phyloP scores from a whole-genome alignment of 2,329 filamentous ascomycete species.

The Ilyonectria destructans region DNA sequence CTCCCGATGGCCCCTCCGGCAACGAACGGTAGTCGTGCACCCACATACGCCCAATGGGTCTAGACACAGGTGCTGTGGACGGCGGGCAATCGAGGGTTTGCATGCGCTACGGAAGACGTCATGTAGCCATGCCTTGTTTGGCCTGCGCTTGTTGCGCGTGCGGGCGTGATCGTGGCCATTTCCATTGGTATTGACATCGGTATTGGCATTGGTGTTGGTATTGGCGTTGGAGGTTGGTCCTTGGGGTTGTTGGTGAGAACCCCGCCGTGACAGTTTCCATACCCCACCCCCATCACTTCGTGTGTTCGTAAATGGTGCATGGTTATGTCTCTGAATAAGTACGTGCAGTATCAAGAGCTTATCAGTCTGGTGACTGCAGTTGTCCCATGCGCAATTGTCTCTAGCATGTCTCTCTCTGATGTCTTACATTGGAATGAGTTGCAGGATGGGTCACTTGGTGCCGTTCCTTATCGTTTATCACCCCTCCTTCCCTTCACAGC shows the following conservation, averaged over 20 bases:
- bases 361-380: conserved; percentile 8
- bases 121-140: conserved; percentile 15
- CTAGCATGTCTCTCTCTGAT: not conserved
- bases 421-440: conserved; percentile 19
- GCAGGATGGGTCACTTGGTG: conserved; percentile 13
- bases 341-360: not conserved
- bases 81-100: not conserved
- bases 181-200: conserved; percentile 1
- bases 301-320: not conserved
- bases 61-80: conserved; percentile 1
- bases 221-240: conserved; percentile 3
- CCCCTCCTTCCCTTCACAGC: conserved; percentile 33
- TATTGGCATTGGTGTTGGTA: conserved; percentile 1
- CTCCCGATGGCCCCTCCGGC: conserved; percentile 9
- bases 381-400: conserved; percentile 9
- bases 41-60: not conserved
- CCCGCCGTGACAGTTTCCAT: conserved; percentile 12
- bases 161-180: conserved; percentile 9
- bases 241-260: conserved; percentile 17
- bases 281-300: not conserved
- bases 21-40: conserved; percentile 23
- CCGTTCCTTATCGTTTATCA: conserved; percentile 40
- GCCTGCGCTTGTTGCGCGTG: not conserved
- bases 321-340: not conserved
- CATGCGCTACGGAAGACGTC: conserved; percentile 19